Evolutionary conservation across 1,284 basidiomycete genomes (phyloP).

Genomic region (Mycosarcoma mackinlayi): DNA sequence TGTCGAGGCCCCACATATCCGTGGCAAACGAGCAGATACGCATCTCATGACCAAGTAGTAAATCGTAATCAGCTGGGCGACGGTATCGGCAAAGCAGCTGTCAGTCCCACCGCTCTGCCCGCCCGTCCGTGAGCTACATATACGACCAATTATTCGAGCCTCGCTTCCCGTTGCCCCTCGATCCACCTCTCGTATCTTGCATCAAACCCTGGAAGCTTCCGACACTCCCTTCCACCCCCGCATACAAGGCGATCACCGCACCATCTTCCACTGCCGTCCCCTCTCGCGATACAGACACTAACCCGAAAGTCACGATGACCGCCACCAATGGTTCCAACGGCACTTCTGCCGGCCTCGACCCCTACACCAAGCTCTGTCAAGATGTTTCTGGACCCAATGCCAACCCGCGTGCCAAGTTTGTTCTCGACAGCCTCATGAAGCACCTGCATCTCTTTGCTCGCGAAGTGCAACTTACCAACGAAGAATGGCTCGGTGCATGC

Average conservation of each 20-base stretch:
- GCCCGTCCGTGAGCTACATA: conserved; percentile 2
- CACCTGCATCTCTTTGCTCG: conserved; percentile 66
- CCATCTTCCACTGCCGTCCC: neutral
- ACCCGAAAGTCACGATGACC: conserved; percentile 12
- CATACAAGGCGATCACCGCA: neutral
- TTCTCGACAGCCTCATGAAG: conserved; percentile 68
- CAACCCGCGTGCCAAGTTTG: conserved; percentile 66
- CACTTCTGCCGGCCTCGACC: conserved; percentile 15
- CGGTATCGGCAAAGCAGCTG: too few species aligned
- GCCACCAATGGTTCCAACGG: conserved; percentile 29
- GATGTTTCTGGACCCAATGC: conserved; percentile 55
- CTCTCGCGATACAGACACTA: neutral
- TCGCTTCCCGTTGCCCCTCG: neutral
- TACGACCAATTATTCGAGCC: neutral
- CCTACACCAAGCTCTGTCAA: conserved; percentile 44
- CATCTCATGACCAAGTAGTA: conserved; percentile 2
- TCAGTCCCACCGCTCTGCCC: too few species aligned
- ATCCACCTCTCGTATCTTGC: neutral
- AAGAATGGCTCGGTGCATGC: conserved; percentile 69
- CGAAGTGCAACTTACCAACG: conserved; percentile 68
- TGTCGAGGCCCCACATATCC: conserved; percentile 1
- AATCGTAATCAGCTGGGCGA: conserved; percentile 15
- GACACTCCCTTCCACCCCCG: too few species aligned
- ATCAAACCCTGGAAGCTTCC: too few species aligned
- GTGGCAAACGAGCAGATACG: neutral